These are phyloP conservation scores for Leccinellum luteum DNA, from an alignment of 768 basidiomycete genomes.

Conservation along the genomic window DNA sequence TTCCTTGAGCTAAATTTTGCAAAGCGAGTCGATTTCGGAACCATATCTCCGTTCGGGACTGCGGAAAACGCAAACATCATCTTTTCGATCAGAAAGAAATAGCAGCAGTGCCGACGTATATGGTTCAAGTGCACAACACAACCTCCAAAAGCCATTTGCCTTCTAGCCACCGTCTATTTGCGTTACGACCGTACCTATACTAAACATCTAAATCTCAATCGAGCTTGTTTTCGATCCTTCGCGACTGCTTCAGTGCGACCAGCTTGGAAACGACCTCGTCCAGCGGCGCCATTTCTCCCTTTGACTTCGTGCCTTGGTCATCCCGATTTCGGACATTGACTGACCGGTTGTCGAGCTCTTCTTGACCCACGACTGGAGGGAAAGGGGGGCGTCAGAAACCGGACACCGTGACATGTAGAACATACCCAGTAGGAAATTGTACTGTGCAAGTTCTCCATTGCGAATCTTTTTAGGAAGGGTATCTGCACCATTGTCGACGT, in stretches of 20 bases:
- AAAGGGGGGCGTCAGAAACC: neutral
- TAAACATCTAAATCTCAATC: constrained; percentile 19
- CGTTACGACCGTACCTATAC: neutral
- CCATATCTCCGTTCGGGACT: too few relatives aligned
- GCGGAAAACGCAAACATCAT: too few relatives aligned
- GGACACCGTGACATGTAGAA: constrained; percentile 6
- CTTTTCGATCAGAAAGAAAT: too few relatives aligned
- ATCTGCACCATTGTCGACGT: constrained; percentile 89
- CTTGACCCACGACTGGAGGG: constrained; percentile 86
- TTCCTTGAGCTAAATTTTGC: too few relatives aligned
- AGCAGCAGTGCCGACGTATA: neutral
- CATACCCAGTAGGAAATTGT: constrained; percentile 95
- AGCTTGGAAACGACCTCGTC: constrained; percentile 71
- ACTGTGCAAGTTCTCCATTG: constrained; percentile 95
- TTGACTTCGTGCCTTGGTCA: constrained; percentile 82
- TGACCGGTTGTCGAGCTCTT: constrained; percentile 80
- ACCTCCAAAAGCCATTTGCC: neutral
- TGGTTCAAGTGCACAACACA: neutral
- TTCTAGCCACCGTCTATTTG: neutral
- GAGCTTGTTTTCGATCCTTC: constrained; percentile 54
- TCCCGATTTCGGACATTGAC: constrained; percentile 97
- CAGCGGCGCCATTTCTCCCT: constrained; percentile 70
- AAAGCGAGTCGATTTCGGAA: too few relatives aligned
- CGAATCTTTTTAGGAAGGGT: constrained; percentile 97
- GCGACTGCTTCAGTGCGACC: constrained; percentile 61